Percentiles rank a stretch among this genome's conserved stretches.
phyloP scores from a whole-genome alignment of 108 stramenopile genomes.

The Fragilaria radians region DNA sequence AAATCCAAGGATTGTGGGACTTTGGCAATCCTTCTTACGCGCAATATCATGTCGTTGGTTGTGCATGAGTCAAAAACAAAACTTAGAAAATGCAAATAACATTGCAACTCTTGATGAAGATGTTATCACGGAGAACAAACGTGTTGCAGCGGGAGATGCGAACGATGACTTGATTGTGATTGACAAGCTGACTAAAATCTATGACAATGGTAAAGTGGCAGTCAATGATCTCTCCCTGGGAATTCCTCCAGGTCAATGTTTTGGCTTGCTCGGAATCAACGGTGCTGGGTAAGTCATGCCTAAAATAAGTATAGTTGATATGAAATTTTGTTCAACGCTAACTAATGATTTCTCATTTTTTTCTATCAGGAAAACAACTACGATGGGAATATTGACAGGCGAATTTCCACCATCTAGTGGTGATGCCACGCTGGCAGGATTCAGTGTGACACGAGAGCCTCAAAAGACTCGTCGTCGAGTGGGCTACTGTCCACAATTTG shows the following conservation, averaged over 20 bases:
- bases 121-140: conserved; percentile 46
- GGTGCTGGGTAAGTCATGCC: neutral
- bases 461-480: conserved; percentile 39
- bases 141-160: conserved; percentile 38
- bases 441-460: conserved; percentile 49
- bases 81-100: neutral
- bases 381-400: conserved; percentile 75
- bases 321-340: neutral
- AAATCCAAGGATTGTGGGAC: conserved; percentile 9
- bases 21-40: neutral
- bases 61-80: neutral
- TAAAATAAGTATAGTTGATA: neutral
- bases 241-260: conserved; percentile 65
- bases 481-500: conserved; percentile 92
- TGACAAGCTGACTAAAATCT: conserved; percentile 49
- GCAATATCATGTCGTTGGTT: neutral
- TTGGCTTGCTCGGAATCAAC: conserved; percentile 56
- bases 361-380: conserved; percentile 41
- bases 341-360: neutral
- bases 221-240: conserved; percentile 65
- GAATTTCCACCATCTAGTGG: conserved; percentile 79
- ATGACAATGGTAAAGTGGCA: conserved; percentile 64
- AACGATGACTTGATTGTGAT: conserved; percentile 49
- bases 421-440: conserved; percentile 58
- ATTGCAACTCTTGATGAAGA: conserved; percentile 41